Percentiles rank a stretch among this genome's conserved stretches.
Conservation (phyloP, 495 filamentous ascomycete species). For the Aspergillus leporis region DNA sequence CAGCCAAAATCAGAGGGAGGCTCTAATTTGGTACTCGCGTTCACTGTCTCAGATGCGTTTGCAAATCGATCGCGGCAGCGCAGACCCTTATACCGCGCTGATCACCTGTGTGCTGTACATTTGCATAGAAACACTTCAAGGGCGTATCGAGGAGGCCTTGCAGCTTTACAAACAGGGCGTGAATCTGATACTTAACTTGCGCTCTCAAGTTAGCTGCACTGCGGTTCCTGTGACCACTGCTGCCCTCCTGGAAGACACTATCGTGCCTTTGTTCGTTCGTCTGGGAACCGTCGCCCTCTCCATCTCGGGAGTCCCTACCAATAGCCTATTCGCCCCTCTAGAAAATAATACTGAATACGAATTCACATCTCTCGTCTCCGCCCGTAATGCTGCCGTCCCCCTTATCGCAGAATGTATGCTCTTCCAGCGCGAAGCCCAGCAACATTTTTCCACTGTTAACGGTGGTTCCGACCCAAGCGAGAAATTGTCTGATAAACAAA, state of each 20-base stretch:
- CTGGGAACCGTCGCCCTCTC: conserved; percentile 22
- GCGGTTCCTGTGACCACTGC: conserved; percentile 15
- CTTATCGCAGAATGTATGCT: conserved; percentile 23
- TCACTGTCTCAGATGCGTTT: conserved; percentile 36
- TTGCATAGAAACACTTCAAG: conserved; percentile 54
- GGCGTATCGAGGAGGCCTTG: conserved; percentile 33
- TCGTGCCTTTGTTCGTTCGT: conserved; percentile 28
- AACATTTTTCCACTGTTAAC: conserved; percentile 5
- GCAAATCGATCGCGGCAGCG: conserved; percentile 27
- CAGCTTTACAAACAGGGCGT: conserved; percentile 27
- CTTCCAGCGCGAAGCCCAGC: conserved; percentile 20
- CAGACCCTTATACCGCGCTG: conserved; percentile 41
- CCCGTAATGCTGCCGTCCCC: conserved; percentile 15
- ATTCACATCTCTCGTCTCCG: conserved; percentile 21
- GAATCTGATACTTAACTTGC: conserved; percentile 24
- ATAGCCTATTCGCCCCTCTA: conserved; percentile 14
- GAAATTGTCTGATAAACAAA: conserved; percentile 13
- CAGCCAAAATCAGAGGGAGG: conserved; percentile 24
- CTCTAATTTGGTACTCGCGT: conserved; percentile 35
- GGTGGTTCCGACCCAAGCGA: background rate
- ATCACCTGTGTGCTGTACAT: conserved; percentile 56
- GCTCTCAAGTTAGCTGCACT: conserved; percentile 7
- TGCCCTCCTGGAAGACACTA: conserved; percentile 24
- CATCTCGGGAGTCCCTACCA: conserved; percentile 21
- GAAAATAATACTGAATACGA: background rate